Evolutionary conservation across 1,284 basidiomycete genomes (phyloP).

Genomic region (Ganoderma sinense): DNA sequence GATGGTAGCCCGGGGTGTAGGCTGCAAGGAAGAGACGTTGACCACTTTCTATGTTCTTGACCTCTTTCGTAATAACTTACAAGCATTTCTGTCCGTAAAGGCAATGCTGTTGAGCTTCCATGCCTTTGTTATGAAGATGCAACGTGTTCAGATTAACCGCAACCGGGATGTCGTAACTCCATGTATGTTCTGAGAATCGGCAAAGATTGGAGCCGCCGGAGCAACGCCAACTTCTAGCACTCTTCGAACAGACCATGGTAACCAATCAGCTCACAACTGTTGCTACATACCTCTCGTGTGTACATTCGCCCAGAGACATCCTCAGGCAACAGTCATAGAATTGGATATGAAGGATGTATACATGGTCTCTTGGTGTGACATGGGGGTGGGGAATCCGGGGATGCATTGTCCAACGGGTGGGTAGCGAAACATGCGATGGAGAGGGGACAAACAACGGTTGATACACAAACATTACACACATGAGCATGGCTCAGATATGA

Average conservation of each 20-base stretch:
- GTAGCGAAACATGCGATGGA: slow-evolving; percentile 24
- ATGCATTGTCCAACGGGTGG: slow-evolving; percentile 30
- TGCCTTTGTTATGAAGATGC: not conserved
- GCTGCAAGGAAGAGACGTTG: not conserved
- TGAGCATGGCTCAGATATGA: slow-evolving; percentile 21
- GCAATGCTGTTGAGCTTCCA: not conserved
- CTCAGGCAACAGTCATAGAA: not conserved
- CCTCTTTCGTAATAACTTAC: not conserved
- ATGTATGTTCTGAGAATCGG: not conserved
- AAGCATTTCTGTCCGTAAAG: not conserved
- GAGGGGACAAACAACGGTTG: slow-evolving; percentile 13
- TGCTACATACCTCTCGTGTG: not conserved
- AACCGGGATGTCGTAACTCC: not conserved
- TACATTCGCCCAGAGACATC: not conserved
- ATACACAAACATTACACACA: slow-evolving; percentile 26
- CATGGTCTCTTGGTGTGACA: slow-evolving; percentile 24
- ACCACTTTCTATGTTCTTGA: not conserved
- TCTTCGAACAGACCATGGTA: not conserved
- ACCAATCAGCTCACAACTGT: not conserved
- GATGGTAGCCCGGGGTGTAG: too few species aligned
- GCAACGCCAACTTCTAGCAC: not conserved
- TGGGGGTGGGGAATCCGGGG: slow-evolving; percentile 21
- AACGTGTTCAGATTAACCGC: not conserved
- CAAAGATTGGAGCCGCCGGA: not conserved
- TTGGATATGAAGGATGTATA: slow-evolving; percentile 11